phyloP scores from a whole-genome alignment of 2,329 filamentous ascomycete genomes.

The Ophioceras dolichostomum region DNA sequence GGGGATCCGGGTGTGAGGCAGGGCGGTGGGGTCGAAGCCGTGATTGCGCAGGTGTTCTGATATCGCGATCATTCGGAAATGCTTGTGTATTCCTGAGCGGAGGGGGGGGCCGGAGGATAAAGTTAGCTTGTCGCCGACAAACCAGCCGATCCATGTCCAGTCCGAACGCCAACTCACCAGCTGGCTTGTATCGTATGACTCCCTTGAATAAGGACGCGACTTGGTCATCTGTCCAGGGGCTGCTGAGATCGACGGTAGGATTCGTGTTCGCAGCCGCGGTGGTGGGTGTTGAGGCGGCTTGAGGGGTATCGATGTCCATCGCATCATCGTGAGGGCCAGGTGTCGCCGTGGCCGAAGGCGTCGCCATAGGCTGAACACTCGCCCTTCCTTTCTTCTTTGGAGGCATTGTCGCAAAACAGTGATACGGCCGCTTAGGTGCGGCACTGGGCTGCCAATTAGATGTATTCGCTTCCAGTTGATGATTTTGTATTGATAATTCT shows the following conservation, averaged over 20 bases:
- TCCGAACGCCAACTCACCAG: conserved; percentile 38
- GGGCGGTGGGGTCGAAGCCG: conserved; percentile 58
- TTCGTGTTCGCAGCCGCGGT: conserved; percentile 27
- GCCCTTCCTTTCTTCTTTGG: conserved; percentile 57
- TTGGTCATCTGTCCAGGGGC: conserved; percentile 92
- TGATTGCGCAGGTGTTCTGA: conserved; percentile 69
- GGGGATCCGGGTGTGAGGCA: conserved; percentile 74
- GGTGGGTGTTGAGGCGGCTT: conserved; percentile 36
- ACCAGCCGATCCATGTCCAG: background rate
- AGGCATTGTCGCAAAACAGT: too few relatives aligned
- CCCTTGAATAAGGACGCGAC: conserved; percentile 86
- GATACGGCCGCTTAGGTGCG: too few relatives aligned
- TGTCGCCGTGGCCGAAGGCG: conserved; percentile 25
- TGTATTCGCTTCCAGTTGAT: too few relatives aligned
- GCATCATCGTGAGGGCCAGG: conserved; percentile 41
- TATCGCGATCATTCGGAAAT: conserved; percentile 84
- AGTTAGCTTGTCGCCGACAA: background rate
- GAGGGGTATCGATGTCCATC: conserved; percentile 46
- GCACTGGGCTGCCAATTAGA: too few relatives aligned
- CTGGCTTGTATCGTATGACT: conserved; percentile 92
- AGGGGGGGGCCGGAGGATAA: background rate
- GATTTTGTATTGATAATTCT: too few relatives aligned
- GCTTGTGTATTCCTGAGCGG: conserved; percentile 72
- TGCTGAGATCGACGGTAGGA: conserved; percentile 33
- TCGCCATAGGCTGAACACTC: conserved; percentile 17